phyloP scores from a whole-genome alignment of 176 grass and related monocot species.

The Thinopyrum elongatum region DNA sequence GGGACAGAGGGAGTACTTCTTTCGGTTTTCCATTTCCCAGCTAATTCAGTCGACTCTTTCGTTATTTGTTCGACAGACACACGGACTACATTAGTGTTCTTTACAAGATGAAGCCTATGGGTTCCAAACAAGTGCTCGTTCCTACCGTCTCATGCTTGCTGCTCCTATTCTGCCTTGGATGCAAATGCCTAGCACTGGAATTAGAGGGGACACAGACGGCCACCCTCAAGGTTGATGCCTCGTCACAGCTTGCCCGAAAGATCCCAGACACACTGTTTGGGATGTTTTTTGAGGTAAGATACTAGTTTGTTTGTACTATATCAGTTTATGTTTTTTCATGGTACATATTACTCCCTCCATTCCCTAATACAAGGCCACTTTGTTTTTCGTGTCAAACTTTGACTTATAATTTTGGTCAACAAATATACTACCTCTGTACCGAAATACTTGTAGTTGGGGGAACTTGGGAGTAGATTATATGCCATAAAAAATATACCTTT shows the following conservation, averaged over 20 bases:
- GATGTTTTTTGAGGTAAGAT: conserved; percentile 89
- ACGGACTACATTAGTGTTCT: background rate
- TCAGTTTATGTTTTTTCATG: background rate
- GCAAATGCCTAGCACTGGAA: conserved; percentile 41
- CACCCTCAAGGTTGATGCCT: conserved; percentile 60
- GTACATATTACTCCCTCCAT: no score
- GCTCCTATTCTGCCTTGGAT: background rate
- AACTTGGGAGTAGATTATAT: no score
- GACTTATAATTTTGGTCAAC: no score
- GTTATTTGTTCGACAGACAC: conserved; percentile 13
- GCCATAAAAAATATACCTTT: no score
- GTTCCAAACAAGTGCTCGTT: background rate
- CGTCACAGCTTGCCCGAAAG: conserved; percentile 42
- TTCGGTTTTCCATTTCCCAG: background rate
- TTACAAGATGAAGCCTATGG: conserved; percentile 29
- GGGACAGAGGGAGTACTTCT: no score
- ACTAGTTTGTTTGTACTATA: background rate
- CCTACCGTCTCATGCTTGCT: conserved; percentile 1
- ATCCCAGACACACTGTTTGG: conserved; percentile 87
- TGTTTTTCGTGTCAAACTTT: no score
- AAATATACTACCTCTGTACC: no score
- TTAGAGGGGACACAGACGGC: conserved; percentile 54
- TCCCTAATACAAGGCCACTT: no score
- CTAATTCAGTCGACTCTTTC: background rate
- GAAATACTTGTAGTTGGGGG: no score